Evolutionary conservation across 495 filamentous ascomycete species (phyloP).

Genomic region (Cryomyces minteri): DNA sequence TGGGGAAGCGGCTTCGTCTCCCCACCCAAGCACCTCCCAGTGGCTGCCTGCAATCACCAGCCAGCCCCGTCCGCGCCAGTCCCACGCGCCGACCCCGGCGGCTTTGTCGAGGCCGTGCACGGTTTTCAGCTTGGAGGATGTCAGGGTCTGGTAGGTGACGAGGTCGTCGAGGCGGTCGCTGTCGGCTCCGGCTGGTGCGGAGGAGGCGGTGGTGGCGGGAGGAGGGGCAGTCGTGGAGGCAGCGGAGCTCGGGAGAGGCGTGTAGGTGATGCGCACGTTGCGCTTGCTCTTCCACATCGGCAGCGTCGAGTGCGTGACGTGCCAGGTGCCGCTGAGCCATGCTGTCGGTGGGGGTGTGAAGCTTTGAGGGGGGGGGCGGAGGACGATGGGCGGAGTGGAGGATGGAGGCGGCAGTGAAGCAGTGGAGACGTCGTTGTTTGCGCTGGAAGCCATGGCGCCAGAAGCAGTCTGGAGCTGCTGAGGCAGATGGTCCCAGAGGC

Average conservation of each 20-base stretch:
- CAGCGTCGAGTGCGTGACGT: slow-evolving; percentile 59
- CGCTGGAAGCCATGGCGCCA: too few relatives aligned
- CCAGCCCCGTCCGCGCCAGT: slow-evolving; percentile 55
- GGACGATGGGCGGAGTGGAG: slow-evolving; percentile 9
- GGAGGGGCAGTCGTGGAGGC: too few relatives aligned
- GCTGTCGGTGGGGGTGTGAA: slow-evolving; percentile 31
- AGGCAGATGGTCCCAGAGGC: too few relatives aligned
- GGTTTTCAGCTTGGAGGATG: slow-evolving; percentile 29
- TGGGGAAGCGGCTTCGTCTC: slow-evolving; percentile 22
- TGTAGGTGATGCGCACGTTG: slow-evolving; percentile 63
- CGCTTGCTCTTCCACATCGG: slow-evolving; percentile 52
- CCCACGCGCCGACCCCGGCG: slow-evolving; percentile 31
- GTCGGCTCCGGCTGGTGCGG: slow-evolving; percentile 7
- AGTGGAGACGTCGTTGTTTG: too few relatives aligned
- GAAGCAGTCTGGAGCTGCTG: too few relatives aligned
- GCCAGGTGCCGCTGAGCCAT: slow-evolving; percentile 52
- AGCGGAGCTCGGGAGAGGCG: slow-evolving; percentile 18
- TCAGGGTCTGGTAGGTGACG: slow-evolving; percentile 39
- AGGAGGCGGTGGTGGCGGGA: slow-evolving; percentile 2
- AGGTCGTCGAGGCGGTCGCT: slow-evolving; percentile 39
- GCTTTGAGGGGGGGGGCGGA: slow-evolving; percentile 5
- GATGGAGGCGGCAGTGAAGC: too few relatives aligned
- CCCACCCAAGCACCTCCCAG: slow-evolving; percentile 62
- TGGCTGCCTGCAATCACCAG: slow-evolving; percentile 42
- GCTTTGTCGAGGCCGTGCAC: slow-evolving; percentile 45